phyloP scores from a whole-genome alignment of 106 monocot species.

The Allium cepa region DNA sequence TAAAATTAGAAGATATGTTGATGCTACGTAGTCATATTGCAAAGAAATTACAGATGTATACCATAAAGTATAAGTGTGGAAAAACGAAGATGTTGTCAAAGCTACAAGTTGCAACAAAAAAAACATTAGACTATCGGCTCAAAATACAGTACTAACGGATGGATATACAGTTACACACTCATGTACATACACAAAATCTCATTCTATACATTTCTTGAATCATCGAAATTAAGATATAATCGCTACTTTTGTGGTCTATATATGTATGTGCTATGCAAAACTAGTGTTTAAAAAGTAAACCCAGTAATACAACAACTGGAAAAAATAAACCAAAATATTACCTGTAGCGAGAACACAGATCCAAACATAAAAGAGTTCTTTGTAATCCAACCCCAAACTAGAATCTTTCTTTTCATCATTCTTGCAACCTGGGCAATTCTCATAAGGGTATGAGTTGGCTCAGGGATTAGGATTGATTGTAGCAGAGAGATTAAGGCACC shows the following conservation, averaged over 20 bases:
- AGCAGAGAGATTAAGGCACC: no score
- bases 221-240: not conserved
- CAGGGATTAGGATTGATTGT: no score
- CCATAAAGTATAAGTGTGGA: not conserved
- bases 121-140: not conserved
- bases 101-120: not conserved
- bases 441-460: not conserved
- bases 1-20: not conserved
- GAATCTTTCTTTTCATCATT: constrained; percentile 16
- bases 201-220: not conserved
- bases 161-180: not conserved
- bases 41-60: not conserved
- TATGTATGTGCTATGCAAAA: not conserved
- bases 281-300: not conserved
- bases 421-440: constrained; percentile 30
- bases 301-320: not conserved
- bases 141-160: not conserved
- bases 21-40: not conserved
- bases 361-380: constrained; percentile 23
- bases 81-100: not conserved
- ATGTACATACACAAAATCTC: not conserved
- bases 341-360: constrained; percentile 7
- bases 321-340: not conserved
- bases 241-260: no score
- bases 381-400: constrained; percentile 16